phyloP scores from a whole-genome alignment of 2,329 filamentous ascomycete genomes.

The Alternaria sp. region DNA sequence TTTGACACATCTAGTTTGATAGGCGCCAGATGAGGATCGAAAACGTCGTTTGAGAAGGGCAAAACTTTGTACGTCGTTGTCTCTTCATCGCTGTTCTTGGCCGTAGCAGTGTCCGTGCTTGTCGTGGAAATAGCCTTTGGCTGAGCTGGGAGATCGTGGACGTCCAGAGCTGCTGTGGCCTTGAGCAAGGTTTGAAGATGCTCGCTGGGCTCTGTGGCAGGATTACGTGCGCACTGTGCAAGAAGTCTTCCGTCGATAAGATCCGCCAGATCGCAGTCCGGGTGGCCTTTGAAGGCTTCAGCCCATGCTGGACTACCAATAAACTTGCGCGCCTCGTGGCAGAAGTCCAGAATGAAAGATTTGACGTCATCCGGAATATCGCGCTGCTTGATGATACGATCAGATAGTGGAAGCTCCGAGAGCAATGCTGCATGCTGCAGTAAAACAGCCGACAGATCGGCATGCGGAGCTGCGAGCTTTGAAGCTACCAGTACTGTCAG shows the following conservation, averaged over 20 bases:
- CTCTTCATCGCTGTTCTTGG: constrained; percentile 11
- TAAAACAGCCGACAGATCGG: constrained; percentile 47
- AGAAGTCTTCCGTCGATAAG: constrained; percentile 61
- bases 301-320: constrained; percentile 49
- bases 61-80: constrained; percentile 45
- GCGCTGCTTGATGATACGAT: constrained; percentile 44
- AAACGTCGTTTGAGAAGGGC: constrained; percentile 56
- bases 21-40: constrained; percentile 56
- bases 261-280: constrained; percentile 58
- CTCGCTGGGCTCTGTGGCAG: constrained; percentile 23
- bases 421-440: constrained; percentile 54
- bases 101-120: background rate
- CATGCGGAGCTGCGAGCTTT: constrained; percentile 40
- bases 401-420: constrained; percentile 49
- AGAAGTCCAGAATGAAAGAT: constrained; percentile 49
- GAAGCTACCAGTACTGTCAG: constrained; percentile 41
- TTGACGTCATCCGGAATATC: constrained; percentile 41
- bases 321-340: constrained; percentile 44
- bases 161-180: constrained; percentile 28
- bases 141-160: constrained; percentile 17
- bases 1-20: constrained; percentile 49
- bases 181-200: constrained; percentile 23
- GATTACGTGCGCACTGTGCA: constrained; percentile 32
- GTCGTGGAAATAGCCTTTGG: constrained; percentile 5
- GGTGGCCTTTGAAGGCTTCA: constrained; percentile 26